A percentile compares a stretch with the other conserved stretches of the same genome.
phyloP scores from a whole-genome alignment of 2,329 filamentous ascomycete genomes.

The Ophiostoma quercus region DNA sequence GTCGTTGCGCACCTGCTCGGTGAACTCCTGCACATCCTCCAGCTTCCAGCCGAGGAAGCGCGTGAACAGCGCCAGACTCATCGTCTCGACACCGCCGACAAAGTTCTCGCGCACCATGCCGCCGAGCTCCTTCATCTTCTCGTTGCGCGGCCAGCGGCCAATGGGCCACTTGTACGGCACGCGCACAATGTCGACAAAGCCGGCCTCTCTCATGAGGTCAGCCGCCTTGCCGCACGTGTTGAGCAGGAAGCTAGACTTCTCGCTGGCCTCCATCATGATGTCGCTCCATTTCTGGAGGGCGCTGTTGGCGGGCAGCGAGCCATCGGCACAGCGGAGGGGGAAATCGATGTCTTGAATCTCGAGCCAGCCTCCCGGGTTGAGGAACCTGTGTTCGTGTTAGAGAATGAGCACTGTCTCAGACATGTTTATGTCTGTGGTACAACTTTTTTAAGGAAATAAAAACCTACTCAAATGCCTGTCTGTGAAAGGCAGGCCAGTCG shows the following conservation, averaged over 20 bases:
- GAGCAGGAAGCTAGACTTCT: conserved; percentile 31
- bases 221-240: conserved; percentile 32
- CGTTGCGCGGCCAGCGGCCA: conserved; percentile 37
- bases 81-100: conserved; percentile 34
- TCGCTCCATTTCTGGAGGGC: conserved; percentile 32
- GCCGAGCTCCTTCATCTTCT: conserved; percentile 36
- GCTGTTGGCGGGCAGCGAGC: conserved; percentile 29
- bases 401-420: background rate
- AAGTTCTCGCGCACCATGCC: conserved; percentile 34
- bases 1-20: conserved; percentile 30
- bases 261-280: conserved; percentile 33
- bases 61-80: conserved; percentile 37
- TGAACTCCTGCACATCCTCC: conserved; percentile 32
- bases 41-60: conserved; percentile 36
- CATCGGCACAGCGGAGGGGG: conserved; percentile 33
- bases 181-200: conserved; percentile 35
- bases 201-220: conserved; percentile 32
- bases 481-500: conserved; percentile 30
- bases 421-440: background rate
- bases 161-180: conserved; percentile 36
- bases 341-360: conserved; percentile 34
- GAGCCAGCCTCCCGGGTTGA: conserved; percentile 29
- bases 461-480: conserved; percentile 29
- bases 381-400: conserved; percentile 24
- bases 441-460: too few species aligned